Base-by-base conservation (phyloP, 2,329 filamentous ascomycete genomes). In the Sporothrix protearum region DNA sequence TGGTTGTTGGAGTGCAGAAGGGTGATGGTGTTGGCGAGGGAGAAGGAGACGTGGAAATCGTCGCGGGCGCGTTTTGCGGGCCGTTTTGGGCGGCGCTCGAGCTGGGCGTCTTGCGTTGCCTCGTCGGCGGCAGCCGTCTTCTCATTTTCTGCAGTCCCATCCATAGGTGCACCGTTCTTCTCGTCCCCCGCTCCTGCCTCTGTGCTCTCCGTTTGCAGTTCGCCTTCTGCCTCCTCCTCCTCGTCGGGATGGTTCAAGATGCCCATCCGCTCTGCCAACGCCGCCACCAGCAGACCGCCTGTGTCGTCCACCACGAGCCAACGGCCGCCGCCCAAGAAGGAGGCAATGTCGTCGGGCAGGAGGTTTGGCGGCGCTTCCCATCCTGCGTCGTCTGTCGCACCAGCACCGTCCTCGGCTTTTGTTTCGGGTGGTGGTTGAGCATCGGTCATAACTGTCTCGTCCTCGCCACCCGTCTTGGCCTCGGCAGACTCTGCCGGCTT, bases 291-390 rank as follows among this genome's bases (percentile, higher is more conserved):
- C 30, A 97, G 82, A 0, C 94, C 94, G 22, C 92, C 92, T 0
- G 93, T 96, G 72, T 97, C 94, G 77, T 97, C 94, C 0, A 97
- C 87, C 0, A 94, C 89, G 2, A 97, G 83, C 88, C 93, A 97
- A 68, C 93, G 80, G 5, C 84, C 84, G 22, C 75, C 72, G 6
- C 71, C 67, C 14, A 73, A 63, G 28, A 69, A 68, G 2, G 47
- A 36, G n/a, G 55, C 51, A 6, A 71, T 16, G 19, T 67, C 67
- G 19, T 47, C 51, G 12, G 68, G 42, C 10, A 39, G 67, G 22
- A 45, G 10, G 39, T 36, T 25, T 10, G 61, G 47, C 12, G 59
- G 61, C n/a, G 10, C 51, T 33, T 33, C 53, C 25, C 22, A 39
- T 39, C 49, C 30, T 5, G 25, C 42, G 4, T 28, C 6, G 22